phyloP scores from a whole-genome alignment of 2,329 filamentous ascomycete genomes.

The Fusarium marasasianum region DNA sequence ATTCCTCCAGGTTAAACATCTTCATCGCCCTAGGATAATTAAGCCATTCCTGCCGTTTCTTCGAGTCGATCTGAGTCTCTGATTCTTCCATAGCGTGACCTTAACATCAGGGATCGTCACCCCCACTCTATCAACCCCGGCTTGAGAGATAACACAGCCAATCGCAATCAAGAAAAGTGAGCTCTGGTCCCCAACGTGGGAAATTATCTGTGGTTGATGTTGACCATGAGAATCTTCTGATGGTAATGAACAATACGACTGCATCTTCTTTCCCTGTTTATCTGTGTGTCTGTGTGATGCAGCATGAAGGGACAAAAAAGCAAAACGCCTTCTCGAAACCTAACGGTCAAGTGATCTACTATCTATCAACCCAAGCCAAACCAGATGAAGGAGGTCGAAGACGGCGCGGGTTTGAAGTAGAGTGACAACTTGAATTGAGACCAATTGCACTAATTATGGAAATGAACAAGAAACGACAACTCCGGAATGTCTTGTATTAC shows the following conservation, averaged over 20 bases:
- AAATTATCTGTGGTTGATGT: constrained; percentile 39
- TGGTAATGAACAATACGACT: neutral
- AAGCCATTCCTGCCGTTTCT: constrained; percentile 23
- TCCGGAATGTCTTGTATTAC: constrained; percentile 1
- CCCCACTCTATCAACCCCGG: constrained; percentile 23
- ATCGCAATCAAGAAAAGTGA: constrained; percentile 8
- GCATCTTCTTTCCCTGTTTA: neutral
- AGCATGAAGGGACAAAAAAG: constrained; percentile 17
- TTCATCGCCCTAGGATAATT: neutral
- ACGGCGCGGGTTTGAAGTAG: neutral
- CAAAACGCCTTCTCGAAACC: constrained; percentile 10
- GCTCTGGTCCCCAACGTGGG: constrained; percentile 34
- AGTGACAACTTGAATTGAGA: neutral
- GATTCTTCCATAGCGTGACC: constrained; percentile 11
- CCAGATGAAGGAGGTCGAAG: neutral
- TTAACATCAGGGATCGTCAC: constrained; percentile 8
- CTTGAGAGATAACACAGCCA: constrained; percentile 21
- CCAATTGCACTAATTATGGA: constrained; percentile 8
- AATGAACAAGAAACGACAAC: constrained; percentile 1
- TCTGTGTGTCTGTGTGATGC: neutral
- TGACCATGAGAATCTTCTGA: neutral
- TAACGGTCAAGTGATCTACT: neutral
- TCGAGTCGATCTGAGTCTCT: constrained; percentile 8
- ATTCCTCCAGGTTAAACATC: constrained; percentile 13
- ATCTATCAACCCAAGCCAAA: neutral